Conservation (phyloP, 441 rosid genomes). For the Pelargonium cotyledonis region DNA sequence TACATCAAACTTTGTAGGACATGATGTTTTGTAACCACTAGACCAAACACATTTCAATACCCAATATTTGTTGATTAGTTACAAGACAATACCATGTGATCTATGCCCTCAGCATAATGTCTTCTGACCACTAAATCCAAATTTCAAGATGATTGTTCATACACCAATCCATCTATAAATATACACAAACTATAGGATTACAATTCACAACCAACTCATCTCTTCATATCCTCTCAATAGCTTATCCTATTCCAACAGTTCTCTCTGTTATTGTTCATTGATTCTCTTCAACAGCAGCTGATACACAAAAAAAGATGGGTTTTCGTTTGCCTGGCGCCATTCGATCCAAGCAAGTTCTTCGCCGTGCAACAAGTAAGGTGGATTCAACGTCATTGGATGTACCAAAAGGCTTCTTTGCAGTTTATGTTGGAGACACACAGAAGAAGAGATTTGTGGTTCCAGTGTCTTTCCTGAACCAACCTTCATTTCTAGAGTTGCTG, state of each 20-base stretch:
- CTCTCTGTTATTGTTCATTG: not conserved
- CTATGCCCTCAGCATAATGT: too few species aligned
- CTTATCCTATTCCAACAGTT: not conserved
- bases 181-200: too few species aligned
- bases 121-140: not conserved
- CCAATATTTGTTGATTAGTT: not conserved
- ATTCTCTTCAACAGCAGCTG: too few species aligned
- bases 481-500: conserved; percentile 26
- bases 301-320: not conserved
- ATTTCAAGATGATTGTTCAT: not conserved
- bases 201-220: not conserved
- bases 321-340: not conserved
- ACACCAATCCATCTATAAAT: too few species aligned
- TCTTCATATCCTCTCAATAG: not conserved
- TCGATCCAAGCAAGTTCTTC: not conserved
- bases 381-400: conserved; percentile 7
- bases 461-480: conserved; percentile 27
- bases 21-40: not conserved
- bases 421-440: conserved; percentile 41
- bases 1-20: not conserved
- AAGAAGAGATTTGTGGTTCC: not conserved
- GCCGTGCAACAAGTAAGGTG: not conserved
- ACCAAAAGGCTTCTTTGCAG: conserved; percentile 44
- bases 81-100: not conserved
- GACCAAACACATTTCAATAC: not conserved